Base-by-base conservation (phyloP, 2,329 filamentous ascomycete species). In the Diaporthe longicolla region DNA sequence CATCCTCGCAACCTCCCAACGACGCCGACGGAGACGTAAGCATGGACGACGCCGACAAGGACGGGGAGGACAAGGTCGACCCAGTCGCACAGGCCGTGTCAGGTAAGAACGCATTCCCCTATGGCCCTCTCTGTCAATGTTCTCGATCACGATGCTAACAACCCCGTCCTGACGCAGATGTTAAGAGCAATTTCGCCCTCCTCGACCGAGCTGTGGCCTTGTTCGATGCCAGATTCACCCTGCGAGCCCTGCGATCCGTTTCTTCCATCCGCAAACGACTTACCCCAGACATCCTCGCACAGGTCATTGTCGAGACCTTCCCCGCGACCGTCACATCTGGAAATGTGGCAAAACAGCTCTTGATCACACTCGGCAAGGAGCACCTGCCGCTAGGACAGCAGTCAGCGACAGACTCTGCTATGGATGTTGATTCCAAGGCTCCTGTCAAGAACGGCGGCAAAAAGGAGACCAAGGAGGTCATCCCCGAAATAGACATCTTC, bases 201-300 rank as follows among this genome's bases (percentile, higher is more conserved):
- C 90, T 99, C 81, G 95, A 98, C 81, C 93, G 95, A 80, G 97
- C 95, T 78, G 96, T 99, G 77, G 89, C 92, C 77, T 91, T 97
- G 79, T 99, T 98, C 84, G 97, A 99, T 85, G 92, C 95, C 74
- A 93, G 97, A 87, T 99, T 98, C 86, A 95, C 96, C 73, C 93
- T 99, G 77, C 92, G 97, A 82, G 97, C 97, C 76, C 90, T 99
- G 77, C 93, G 97, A 80, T 97, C 95, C 79, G 97, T 98, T 86
- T 98, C 97, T 54, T 95, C 95, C 72, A 92, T 98, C 83, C 95
- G 97, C 83, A 98, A 98, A 89, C 92, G 94, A 78, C 89, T 98
- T 78, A 94, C 93, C 19, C 90, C 94, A 74, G 94, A 96, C 78
- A 92, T 97, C 78, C 88, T 98, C 78, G 90, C 92, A 68, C 92